Conservation (phyloP, 2,329 filamentous ascomycete genomes). For the Monilinia polystroma region DNA sequence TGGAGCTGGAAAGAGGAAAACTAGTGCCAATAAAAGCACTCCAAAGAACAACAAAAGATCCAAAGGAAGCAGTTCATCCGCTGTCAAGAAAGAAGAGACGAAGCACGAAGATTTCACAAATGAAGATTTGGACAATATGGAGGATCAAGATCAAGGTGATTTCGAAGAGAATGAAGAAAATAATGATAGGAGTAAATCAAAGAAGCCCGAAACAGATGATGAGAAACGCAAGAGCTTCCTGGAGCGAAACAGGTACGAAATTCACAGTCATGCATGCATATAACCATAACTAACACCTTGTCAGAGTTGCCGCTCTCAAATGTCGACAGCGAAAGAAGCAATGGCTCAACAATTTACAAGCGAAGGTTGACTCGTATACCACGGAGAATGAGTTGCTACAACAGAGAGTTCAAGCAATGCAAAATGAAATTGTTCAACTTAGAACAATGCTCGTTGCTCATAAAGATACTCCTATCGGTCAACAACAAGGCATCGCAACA, state of each 20-base stretch:
- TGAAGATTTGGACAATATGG: conserved; percentile 9
- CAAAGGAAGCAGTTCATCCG: neutral
- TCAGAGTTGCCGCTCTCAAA: conserved; percentile 89
- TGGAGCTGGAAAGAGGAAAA: neutral
- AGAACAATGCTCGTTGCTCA: conserved; percentile 91
- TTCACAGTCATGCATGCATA: neutral
- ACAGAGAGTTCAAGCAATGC: conserved; percentile 76
- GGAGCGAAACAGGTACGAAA: conserved; percentile 82
- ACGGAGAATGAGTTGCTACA: conserved; percentile 87
- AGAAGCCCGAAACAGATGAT: conserved; percentile 87
- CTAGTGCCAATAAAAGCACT: neutral
- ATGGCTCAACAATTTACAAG: conserved; percentile 92
- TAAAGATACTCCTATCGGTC: conserved; percentile 92
- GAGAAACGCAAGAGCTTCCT: conserved; percentile 98
- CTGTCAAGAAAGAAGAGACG: neutral
- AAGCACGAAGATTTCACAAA: conserved; percentile 15
- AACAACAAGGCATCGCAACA: conserved; percentile 65
- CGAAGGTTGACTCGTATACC: conserved; percentile 90
- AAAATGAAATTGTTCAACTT: conserved; percentile 91
- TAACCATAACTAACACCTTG: conserved; percentile 1
- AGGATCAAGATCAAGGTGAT: conserved; percentile 41
- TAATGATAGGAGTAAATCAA: conserved; percentile 56
- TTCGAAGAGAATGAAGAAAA: conserved; percentile 57
- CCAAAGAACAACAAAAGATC: conserved; percentile 4
- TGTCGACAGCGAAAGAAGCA: conserved; percentile 98